Evolutionary conservation across 148 eudicot species (phyloP), one percentile per base, ranked within the genome.

Genomic region (Nepenthes mirabilis): DNA sequence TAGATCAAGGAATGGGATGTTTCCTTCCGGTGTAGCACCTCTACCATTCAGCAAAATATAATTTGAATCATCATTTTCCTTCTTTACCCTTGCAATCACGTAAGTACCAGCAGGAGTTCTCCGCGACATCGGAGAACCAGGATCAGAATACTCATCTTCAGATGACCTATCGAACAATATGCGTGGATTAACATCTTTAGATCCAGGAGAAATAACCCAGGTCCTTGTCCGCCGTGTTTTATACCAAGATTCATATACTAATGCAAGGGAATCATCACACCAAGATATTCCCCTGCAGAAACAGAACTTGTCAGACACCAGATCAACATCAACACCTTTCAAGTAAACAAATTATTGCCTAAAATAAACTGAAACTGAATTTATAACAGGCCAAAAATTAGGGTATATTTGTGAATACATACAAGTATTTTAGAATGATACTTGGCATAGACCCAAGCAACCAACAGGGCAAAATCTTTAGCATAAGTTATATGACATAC

Each of bases 71-170:
- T 85, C 86, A 65, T 75, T 77, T 76, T 85, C 84, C 70, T 85
- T 88, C 70, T 70, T 79, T 55, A 85, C 37, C 76, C 77, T 85
- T 14, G 97, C 97, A 76, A 91, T 83, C 61, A 91, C 83, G 56
- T 85, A 88, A 34, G 83, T 82, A 56, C 96, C 96, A 62, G 67
- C 56, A 47, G 84, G 66, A 66, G 86, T 91, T 79, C 96, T 81
- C 63, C 97, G 83, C 43, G 76, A 55, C 97, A 91, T 82, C n/a
- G 97, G 97, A 71, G 96, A 88, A 60, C 97, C 97, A 59, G 97
- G 97, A 77, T 91, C 96, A 36, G 97, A 85, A 71, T 91, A 91
- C 50, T 85, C 97, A 71, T 91, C 97, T 75, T 91, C 97, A 23
- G 70, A 88, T 8, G 97, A 91, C 83, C 97, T 78, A 75, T 91